These are phyloP conservation scores for Boletus reticulatus DNA, from an alignment of 768 basidiomycete species.

Conservation along the genomic window DNA sequence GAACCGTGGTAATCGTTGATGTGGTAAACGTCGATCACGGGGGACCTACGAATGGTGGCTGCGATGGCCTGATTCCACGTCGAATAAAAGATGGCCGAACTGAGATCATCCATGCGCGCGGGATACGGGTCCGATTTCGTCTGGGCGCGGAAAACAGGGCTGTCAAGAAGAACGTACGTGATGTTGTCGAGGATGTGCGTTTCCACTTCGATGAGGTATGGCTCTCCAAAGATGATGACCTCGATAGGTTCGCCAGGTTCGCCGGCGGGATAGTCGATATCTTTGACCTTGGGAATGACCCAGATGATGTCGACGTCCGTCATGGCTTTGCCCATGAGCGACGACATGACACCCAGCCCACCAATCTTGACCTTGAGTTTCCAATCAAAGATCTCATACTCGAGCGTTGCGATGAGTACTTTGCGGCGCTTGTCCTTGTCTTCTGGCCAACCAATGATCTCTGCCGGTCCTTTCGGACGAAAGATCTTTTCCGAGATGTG, in stretches of 20 bases:
- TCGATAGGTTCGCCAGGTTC: constrained; percentile 93
- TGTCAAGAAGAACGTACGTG: constrained; percentile 91
- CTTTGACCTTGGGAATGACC: constrained; percentile 94
- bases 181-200: constrained; percentile 93
- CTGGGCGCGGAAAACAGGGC: constrained; percentile 94
- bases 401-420: constrained; percentile 88
- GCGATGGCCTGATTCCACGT: constrained; percentile 98
- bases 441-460: constrained; percentile 96
- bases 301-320: constrained; percentile 93
- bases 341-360: constrained; percentile 97
- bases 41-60: constrained; percentile 81
- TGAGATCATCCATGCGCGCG: constrained; percentile 94
- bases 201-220: constrained; percentile 94
- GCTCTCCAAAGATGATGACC: constrained; percentile 94
- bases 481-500: constrained; percentile 74
- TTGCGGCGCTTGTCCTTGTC: constrained; percentile 87
- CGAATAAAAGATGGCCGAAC: constrained; percentile 96
- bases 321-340: constrained; percentile 98
- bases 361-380: constrained; percentile 98
- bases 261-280: constrained; percentile 87
- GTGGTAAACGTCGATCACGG: constrained; percentile 91
- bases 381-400: constrained; percentile 98
- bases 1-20: constrained; percentile 96
- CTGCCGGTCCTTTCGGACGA: constrained; percentile 55
- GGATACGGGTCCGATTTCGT: constrained; percentile 96